A percentile compares a stretch with the other conserved stretches of the same genome.
phyloP scores from a whole-genome alignment of 345 rosid species.

The Eucalyptus pauciflora region DNA sequence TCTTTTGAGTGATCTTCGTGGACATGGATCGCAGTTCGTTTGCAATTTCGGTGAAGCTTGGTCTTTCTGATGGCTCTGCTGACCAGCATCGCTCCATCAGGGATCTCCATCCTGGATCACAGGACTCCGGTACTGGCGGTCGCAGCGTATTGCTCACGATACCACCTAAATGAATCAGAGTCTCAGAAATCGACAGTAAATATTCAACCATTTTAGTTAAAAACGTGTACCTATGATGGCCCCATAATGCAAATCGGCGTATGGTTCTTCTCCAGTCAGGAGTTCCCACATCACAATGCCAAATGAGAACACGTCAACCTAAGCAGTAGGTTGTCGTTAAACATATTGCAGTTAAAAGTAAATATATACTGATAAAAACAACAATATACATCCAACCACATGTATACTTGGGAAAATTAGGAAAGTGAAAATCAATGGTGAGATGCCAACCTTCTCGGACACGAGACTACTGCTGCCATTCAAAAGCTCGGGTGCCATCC shows the following conservation, averaged over 20 bases:
- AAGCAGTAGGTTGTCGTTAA: neutral
- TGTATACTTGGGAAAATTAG: neutral
- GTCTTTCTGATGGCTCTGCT: conserved; percentile 55
- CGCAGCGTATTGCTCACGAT: conserved; percentile 63
- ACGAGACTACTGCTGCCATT: conserved; percentile 58
- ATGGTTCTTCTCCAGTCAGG: conserved; percentile 64
- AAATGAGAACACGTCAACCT: conserved; percentile 67
- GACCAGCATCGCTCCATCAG: conserved; percentile 78
- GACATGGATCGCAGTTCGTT: conserved; percentile 39
- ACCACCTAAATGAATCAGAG: conserved; percentile 30
- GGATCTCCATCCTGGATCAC: conserved; percentile 50
- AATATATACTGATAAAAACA: neutral
- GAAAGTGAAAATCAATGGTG: neutral
- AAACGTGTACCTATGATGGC: conserved; percentile 45
- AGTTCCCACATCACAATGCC: conserved; percentile 70
- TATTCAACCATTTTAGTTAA: neutral
- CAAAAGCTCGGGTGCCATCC: conserved; percentile 68
- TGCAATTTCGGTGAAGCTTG: conserved; percentile 44
- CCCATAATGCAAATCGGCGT: conserved; percentile 58
- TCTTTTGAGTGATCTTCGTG: conserved; percentile 30
- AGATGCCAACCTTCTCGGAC: conserved; percentile 37
- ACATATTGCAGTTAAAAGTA: neutral
- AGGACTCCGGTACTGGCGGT: conserved; percentile 42
- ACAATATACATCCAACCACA: neutral
- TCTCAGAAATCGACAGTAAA: neutral